Base-by-base conservation (phyloP, 2,329 filamentous ascomycete genomes). In the Penicillium sp. region DNA sequence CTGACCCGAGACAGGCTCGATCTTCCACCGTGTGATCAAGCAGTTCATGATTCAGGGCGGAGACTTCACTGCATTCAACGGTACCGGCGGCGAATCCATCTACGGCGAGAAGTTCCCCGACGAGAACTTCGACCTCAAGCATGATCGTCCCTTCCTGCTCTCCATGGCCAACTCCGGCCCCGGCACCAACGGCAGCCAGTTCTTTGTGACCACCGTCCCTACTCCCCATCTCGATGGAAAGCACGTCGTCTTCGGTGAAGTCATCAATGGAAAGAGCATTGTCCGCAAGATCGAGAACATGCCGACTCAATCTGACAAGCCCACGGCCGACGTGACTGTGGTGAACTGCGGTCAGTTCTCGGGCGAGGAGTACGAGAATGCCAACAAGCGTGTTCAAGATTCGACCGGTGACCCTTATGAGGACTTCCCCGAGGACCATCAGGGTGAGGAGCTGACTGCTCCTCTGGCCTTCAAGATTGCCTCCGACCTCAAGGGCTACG, bases 31-130 rank as follows among this genome's bases (percentile, higher is more conserved):
- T 45, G 89, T 99, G 59, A 99, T 99, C 79, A 97, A 97, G 81
- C 84, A 90, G 67, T 99, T 99, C 77, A 97, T 99, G 93, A 94
- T 97, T 68, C 89, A 97, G 78, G 92, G 94, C 69, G 93, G 94
- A 75, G 94, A 97, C 75, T 99, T 99, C 74, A 99, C 93, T 42
- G 87, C 85, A 49, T 91, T 91, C 71, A 93, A 97, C 71, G 94
- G 93, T 60, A 97, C 93, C 21, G 93, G 93, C 59, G 93, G 93
- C 68, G 94, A 97, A 79, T 94, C 89, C 59, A 97, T 99, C 74
- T 99, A 97, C 70, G 93, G 93, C 68, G 89, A 89, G 72, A 97
- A 97, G 78, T 99, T 99, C 66, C 89, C 90, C 65, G 93, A 99
- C 66, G 93, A 99, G 82, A 96, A 95, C 74, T 97, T 99, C 69